Evolutionary conservation across 2,329 filamentous ascomycete genomes (phyloP), one percentile per base, ranked within the genome.

Genomic region (Trichoderma simmonsii): DNA sequence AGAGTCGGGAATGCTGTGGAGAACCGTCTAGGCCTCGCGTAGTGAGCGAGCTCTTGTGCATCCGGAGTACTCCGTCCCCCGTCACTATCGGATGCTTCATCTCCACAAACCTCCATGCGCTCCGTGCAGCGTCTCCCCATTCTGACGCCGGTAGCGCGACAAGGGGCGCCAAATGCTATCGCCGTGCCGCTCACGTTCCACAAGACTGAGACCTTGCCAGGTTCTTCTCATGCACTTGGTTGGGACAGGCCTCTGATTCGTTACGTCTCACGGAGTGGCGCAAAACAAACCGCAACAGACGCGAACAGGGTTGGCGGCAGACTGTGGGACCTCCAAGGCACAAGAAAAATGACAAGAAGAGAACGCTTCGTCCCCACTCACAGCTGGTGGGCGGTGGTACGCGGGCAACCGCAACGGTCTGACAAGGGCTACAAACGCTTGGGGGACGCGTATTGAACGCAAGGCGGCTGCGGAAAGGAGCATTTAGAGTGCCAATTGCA

Each of bases 111-210:
- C 70, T 66, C 63, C 63, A 69, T 69, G 66, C 66, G 66, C 66
- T 69, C 43, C 59, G 59, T 64, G 69, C 69, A 64, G 69, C 69
- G 57, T 68, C 66, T 71, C 70, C 28, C 56, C 63, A 54, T 72
- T 72, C 71, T 71, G 62, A 71, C 71, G 71, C 71, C 68, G 36
- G 68, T 73, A 71, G 68, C 68, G 71, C 71, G 68, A 69, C 66
- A 28, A 69, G 66, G 66, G 66, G 57, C 56, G 66, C 66, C 56
- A 69, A 69, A 69, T 69, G 56, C 66, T 62, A 72, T 62, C 57
- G 43, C 63, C 59, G 70, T 72, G 70, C 70, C 62, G 70, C 57
- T 66, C 70, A 63, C 70, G 70, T 72, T 72, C 56, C 70, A 72
- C 70, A 61, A 63, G 63, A 67, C 68, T 57, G 66, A 60, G 66